These are phyloP conservation scores for Priceomyces fermenticarens DNA, from an alignment of 805 yeast species.

Conservation along the genomic window DNA sequence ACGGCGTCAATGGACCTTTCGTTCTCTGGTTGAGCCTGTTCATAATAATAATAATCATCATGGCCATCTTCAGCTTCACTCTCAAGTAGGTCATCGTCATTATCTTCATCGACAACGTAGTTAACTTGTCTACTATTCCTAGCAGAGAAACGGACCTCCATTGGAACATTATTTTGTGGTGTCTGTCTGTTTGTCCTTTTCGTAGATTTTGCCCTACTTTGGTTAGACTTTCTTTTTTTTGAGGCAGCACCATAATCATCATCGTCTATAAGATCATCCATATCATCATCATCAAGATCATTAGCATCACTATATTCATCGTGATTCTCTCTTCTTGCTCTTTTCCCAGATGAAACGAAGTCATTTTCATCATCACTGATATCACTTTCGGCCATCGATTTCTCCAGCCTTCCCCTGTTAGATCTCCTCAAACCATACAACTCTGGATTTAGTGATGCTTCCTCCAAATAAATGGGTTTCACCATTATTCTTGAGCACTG, in stretches of 20 bases:
- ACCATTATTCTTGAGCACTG: slow-evolving; percentile 16
- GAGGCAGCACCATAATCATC: slow-evolving; percentile 17
- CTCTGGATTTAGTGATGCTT: slow-evolving; percentile 68
- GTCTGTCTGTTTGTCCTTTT: slow-evolving; percentile 13
- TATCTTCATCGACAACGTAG: slow-evolving; percentile 69
- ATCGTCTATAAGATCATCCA: slow-evolving; percentile 15
- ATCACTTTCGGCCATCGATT: slow-evolving; percentile 32
- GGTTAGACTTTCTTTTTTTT: slow-evolving; percentile 15
- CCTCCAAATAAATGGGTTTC: slow-evolving; percentile 41
- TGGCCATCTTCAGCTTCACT: slow-evolving; percentile 32
- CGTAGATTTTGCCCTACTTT: slow-evolving; percentile 36
- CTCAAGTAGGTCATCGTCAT: slow-evolving; percentile 55
- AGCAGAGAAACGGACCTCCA: slow-evolving; percentile 72
- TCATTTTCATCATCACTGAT: slow-evolving; percentile 35
- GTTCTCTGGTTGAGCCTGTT: slow-evolving; percentile 27
- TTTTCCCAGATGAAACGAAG: slow-evolving; percentile 18
- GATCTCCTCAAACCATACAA: slow-evolving; percentile 81
- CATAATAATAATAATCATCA: slow-evolving; percentile 30
- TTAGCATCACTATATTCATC: slow-evolving; percentile 17
- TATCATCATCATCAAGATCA: slow-evolving; percentile 9
- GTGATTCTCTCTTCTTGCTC: slow-evolving; percentile 13
- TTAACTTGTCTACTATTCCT: slow-evolving; percentile 69
- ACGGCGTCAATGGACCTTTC: slow-evolving; percentile 37
- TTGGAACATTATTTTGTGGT: slow-evolving; percentile 4
- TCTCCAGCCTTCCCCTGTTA: slow-evolving; percentile 52